Conservation (phyloP, 306 rosid species). For the Fagus sylvatica region DNA sequence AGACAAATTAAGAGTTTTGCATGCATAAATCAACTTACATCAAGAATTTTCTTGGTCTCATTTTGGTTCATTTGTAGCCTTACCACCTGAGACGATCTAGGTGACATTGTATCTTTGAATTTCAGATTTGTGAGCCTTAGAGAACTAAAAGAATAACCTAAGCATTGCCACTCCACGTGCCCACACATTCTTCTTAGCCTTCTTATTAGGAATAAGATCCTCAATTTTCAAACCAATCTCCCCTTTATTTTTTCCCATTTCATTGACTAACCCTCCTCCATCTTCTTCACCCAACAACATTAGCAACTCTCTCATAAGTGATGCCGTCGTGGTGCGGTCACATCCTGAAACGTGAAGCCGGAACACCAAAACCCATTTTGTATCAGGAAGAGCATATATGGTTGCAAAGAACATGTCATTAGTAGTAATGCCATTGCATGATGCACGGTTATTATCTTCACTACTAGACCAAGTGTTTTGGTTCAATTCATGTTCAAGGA, state of each 20-base stretch:
- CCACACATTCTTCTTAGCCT: constrained; percentile 43
- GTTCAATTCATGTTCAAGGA: constrained; percentile 55
- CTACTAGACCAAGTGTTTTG: constrained; percentile 29
- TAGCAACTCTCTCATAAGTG: constrained; percentile 47
- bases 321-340: constrained; percentile 56
- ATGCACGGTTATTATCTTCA: not conserved
- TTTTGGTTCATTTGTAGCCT: constrained; percentile 40
- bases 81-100: constrained; percentile 49
- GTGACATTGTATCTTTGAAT: constrained; percentile 33
- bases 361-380: constrained; percentile 34
- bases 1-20: not conserved
- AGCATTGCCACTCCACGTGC: constrained; percentile 55
- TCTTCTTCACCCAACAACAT: constrained; percentile 16
- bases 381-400: constrained; percentile 29
- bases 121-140: constrained; percentile 47
- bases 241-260: not conserved
- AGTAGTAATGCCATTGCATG: not conserved
- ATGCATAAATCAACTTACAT: constrained; percentile 23
- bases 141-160: constrained; percentile 52
- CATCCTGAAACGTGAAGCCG: constrained; percentile 55
- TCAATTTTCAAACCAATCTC: constrained; percentile 41
- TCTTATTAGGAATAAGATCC: constrained; percentile 41
- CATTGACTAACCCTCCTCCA: not conserved
- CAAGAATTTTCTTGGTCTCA: constrained; percentile 45
- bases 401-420: constrained; percentile 37